Conservation (phyloP, 73 alveolate species). For the Tetrahymena thermophila region DNA sequence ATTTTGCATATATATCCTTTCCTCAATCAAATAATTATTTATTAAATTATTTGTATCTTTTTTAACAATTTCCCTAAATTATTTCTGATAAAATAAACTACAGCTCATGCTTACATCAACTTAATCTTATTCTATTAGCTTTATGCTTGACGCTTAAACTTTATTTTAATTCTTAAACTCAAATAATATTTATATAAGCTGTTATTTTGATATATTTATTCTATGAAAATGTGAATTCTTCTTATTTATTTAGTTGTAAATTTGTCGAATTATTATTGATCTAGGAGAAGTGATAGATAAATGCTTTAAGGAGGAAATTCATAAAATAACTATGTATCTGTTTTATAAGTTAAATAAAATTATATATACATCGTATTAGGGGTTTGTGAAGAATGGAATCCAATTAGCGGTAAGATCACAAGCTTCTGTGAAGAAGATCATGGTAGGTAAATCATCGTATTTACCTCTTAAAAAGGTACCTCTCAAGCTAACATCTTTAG, state of each 20-base stretch:
- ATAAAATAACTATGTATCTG: neutral
- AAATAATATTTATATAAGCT: no score
- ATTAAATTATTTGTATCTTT: neutral
- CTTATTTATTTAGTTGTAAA: neutral
- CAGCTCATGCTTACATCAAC: neutral
- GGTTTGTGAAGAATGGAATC: constrained; percentile 62
- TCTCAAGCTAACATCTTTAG: constrained; percentile 56
- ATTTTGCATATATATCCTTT: neutral
- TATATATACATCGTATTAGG: constrained; percentile 38
- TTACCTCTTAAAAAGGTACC: constrained; percentile 65
- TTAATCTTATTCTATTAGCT: neutral
- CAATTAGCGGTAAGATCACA: constrained; percentile 67
- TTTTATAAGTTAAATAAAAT: neutral
- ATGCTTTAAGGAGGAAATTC: neutral
- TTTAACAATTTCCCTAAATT: neutral
- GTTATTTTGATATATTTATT: no score
- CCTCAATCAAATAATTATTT: neutral
- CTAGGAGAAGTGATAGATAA: neutral
- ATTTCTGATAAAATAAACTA: neutral
- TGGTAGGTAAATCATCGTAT: constrained; percentile 61
- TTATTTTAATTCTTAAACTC: no score
- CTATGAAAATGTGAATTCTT: neutral
- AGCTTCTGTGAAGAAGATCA: constrained; percentile 67
- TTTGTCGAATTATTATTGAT: neutral
- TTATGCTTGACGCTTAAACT: neutral